These are phyloP conservation scores for Blastobotrys petasosporus DNA, from an alignment of 1,139 yeast genomes.

Conservation along the genomic window DNA sequence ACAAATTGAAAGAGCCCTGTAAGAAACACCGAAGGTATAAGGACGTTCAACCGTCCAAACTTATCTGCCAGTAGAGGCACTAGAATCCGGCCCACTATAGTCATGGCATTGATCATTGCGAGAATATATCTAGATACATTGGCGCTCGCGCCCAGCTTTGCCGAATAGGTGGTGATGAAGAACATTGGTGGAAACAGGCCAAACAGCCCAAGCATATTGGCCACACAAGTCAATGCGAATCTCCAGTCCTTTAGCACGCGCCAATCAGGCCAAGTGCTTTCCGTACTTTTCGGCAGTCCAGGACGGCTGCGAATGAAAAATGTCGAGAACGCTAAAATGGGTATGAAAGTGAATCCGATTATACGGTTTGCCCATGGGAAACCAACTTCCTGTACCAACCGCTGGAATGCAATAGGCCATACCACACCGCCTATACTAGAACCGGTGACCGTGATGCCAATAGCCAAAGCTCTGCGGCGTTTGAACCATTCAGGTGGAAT, in stretches of 20 bases:
- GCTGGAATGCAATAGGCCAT: slow-evolving; percentile 42
- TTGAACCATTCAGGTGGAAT: slow-evolving; percentile 46
- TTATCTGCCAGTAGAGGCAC: slow-evolving; percentile 45
- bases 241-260: slow-evolving; percentile 19
- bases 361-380: slow-evolving; percentile 47
- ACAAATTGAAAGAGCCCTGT: slow-evolving; percentile 26
- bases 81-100: slow-evolving; percentile 45
- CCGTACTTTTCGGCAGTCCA: slow-evolving; percentile 19
- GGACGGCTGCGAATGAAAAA: slow-evolving; percentile 30
- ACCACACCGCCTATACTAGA: slow-evolving; percentile 60
- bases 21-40: slow-evolving; percentile 31
- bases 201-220: slow-evolving; percentile 30
- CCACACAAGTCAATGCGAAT: slow-evolving; percentile 21
- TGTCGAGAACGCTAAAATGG: slow-evolving; percentile 36
- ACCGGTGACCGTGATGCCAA: slow-evolving; percentile 55
- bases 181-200: slow-evolving; percentile 38
- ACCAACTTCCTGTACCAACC: slow-evolving; percentile 40
- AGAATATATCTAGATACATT: slow-evolving; percentile 30
- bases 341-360: slow-evolving; percentile 40
- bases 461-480: slow-evolving; percentile 49
- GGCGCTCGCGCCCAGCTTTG: slow-evolving; percentile 30
- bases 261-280: slow-evolving; percentile 17
- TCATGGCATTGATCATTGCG: slow-evolving; percentile 45
- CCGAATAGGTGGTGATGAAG: slow-evolving; percentile 36
- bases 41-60: slow-evolving; percentile 37